phyloP scores from a whole-genome alignment of 768 basidiomycete genomes.

The Pleurotus salmoneostramineus region DNA sequence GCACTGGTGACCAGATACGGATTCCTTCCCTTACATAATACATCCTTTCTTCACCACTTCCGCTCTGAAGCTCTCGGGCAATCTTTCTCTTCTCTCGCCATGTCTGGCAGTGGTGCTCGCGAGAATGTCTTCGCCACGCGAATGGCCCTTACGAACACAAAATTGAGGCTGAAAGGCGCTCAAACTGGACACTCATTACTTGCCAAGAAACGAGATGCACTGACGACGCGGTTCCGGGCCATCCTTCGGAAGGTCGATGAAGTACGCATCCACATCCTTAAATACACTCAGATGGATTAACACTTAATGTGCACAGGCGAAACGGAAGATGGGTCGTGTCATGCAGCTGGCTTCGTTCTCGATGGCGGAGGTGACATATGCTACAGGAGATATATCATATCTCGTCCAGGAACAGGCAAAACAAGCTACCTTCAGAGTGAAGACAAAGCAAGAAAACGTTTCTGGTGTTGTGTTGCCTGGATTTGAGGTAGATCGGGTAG shows the following conservation, averaged over 20 bases:
- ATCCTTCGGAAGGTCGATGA: slow-evolving; percentile 98
- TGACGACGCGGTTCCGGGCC: slow-evolving; percentile 90
- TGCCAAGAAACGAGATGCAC: slow-evolving; percentile 96
- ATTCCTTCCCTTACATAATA: background rate
- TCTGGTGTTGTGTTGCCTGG: slow-evolving; percentile 94
- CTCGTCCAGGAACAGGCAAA: slow-evolving; percentile 96
- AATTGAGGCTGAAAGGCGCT: slow-evolving; percentile 83
- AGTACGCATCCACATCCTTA: slow-evolving; percentile 36
- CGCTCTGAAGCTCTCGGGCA: background rate
- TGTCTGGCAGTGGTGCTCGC: slow-evolving; percentile 88
- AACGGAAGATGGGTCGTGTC: slow-evolving; percentile 97
- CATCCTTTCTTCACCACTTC: background rate
- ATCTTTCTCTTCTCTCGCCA: slow-evolving; percentile 22
- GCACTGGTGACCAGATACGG: too few relatives aligned
- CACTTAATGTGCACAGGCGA: slow-evolving; percentile 56
- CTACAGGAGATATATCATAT: slow-evolving; percentile 96
- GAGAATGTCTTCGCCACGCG: slow-evolving; percentile 97
- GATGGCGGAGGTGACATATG: slow-evolving; percentile 97
- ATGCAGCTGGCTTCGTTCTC: slow-evolving; percentile 99
- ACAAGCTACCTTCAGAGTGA: slow-evolving; percentile 87
- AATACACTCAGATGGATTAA: too few relatives aligned
- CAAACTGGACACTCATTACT: slow-evolving; percentile 94
- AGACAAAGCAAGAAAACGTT: slow-evolving; percentile 96
- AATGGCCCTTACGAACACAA: slow-evolving; percentile 95
- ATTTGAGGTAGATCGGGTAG: slow-evolving; percentile 86